Percentiles rank a stretch among this genome's conserved stretches.
Evolutionary conservation across 306 rosid species (phyloP).

Genomic region (Comarum palustre): DNA sequence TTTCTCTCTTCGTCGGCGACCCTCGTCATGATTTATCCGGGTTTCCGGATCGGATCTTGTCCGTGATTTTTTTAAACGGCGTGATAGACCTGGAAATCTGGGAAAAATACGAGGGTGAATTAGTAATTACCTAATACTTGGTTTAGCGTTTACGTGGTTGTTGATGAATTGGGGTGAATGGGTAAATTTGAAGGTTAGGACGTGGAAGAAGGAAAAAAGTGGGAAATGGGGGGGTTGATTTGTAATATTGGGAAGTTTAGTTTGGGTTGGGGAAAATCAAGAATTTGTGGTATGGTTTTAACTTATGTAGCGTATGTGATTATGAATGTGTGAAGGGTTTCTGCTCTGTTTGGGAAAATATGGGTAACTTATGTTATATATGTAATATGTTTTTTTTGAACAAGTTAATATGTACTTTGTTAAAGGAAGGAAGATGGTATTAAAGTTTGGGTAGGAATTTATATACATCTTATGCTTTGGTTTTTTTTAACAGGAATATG

Average conservation of each 20-base stretch:
- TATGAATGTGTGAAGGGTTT: slow-evolving; percentile 9
- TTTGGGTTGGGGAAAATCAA: background rate
- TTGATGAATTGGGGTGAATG: slow-evolving; percentile 1
- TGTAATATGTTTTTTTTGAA: background rate
- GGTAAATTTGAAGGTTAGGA: slow-evolving; percentile 20
- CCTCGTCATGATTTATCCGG: background rate
- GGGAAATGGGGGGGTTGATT: slow-evolving; percentile 30
- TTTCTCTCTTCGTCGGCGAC: background rate
- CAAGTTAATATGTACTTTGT: slow-evolving; percentile 32
- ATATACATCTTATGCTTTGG: background rate
- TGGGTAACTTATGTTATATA: background rate
- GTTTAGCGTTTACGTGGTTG: background rate
- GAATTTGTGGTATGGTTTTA: background rate
- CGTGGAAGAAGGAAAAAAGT: slow-evolving; percentile 18
- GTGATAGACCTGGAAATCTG: slow-evolving; percentile 38
- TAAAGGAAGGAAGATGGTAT: slow-evolving; percentile 18
- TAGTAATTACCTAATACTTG: slow-evolving; percentile 18
- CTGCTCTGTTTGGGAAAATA: slow-evolving; percentile 32
- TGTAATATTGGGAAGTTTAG: slow-evolving; percentile 22
- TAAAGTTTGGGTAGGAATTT: background rate
- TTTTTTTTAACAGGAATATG: background rate
- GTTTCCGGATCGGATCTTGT: slow-evolving; percentile 28
- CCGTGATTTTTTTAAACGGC: slow-evolving; percentile 89
- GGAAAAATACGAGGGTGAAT: slow-evolving; percentile 31
- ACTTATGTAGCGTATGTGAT: background rate